phyloP scores from a whole-genome alignment of 73 alveolate genomes.

The Effrenium voratum region DNA sequence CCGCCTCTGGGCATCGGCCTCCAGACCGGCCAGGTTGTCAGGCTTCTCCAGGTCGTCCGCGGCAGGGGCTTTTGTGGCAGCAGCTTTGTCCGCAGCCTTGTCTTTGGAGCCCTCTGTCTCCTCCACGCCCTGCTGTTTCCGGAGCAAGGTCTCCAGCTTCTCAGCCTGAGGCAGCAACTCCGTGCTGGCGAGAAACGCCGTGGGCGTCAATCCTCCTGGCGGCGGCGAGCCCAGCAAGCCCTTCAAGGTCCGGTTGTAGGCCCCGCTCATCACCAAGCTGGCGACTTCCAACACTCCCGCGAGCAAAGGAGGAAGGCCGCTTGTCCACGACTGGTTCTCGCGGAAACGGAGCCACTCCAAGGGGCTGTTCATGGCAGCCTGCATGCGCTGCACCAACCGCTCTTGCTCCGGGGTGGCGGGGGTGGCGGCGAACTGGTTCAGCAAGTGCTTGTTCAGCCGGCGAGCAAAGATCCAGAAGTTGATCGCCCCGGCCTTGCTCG shows the following conservation, averaged over 20 bases:
- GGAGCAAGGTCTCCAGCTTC: not conserved
- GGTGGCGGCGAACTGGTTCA: not conserved
- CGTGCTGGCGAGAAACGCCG: not conserved
- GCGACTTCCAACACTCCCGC: not conserved
- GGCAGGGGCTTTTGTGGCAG: not conserved
- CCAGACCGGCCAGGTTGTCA: not conserved
- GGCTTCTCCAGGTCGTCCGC: not conserved
- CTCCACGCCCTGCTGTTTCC: not conserved
- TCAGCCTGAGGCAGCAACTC: not conserved
- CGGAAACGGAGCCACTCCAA: not conserved
- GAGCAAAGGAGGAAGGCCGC: not conserved
- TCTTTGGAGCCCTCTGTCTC: not conserved
- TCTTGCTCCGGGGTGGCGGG: not conserved
- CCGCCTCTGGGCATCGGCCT: not conserved
- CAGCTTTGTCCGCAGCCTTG: not conserved
- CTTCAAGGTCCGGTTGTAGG: not conserved
- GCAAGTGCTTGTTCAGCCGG: not conserved
- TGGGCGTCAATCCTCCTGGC: not conserved
- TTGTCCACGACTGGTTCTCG: not conserved
- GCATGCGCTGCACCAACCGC: not conserved
- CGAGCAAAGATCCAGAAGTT: not conserved
- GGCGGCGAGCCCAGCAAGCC: not conserved
- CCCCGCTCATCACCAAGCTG: not conserved
- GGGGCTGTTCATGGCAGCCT: no score
- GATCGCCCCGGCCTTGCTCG: not conserved